Evolutionary conservation across 345 rosid genomes (phyloP).

Genomic region (Pugionium cornutum): DNA sequence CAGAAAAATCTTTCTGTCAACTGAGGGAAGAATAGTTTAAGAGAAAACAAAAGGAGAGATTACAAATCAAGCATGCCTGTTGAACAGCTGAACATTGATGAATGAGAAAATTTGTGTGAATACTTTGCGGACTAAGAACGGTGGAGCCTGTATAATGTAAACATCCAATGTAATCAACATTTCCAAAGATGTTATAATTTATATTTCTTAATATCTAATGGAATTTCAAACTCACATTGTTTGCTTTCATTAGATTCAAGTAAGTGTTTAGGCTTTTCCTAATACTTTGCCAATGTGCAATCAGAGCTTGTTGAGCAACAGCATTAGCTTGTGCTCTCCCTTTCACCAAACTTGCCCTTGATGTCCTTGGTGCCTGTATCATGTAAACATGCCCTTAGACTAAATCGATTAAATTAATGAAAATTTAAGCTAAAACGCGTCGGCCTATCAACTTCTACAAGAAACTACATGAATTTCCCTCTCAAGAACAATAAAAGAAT

Average conservation of each 20-base stretch:
- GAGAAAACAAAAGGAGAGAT: neutral
- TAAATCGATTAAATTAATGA: neutral
- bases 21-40: neutral
- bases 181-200: neutral
- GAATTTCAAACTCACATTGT: conserved; percentile 56
- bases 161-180: conserved; percentile 29
- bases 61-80: conserved; percentile 48
- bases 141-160: conserved; percentile 64
- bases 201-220: conserved; percentile 12
- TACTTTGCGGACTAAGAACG: conserved; percentile 70
- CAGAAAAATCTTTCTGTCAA: conserved; percentile 26
- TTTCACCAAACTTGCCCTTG: conserved; percentile 90
- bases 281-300: conserved; percentile 98
- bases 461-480: neutral
- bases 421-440: neutral
- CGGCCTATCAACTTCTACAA: neutral
- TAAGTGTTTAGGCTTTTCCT: conserved; percentile 83
- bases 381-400: conserved; percentile 17
- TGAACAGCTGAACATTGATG: conserved; percentile 79
- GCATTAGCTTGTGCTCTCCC: conserved; percentile 98
- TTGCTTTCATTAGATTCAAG: conserved; percentile 69
- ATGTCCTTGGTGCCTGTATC: conserved; percentile 91
- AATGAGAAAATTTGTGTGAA: conserved; percentile 83
- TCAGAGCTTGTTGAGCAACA: conserved; percentile 94
- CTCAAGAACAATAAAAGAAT: neutral